Evolutionary conservation across 2,329 filamentous ascomycete genomes (phyloP), one percentile per base, ranked within the genome.

Genomic region (Pleoardoris graminearum): DNA sequence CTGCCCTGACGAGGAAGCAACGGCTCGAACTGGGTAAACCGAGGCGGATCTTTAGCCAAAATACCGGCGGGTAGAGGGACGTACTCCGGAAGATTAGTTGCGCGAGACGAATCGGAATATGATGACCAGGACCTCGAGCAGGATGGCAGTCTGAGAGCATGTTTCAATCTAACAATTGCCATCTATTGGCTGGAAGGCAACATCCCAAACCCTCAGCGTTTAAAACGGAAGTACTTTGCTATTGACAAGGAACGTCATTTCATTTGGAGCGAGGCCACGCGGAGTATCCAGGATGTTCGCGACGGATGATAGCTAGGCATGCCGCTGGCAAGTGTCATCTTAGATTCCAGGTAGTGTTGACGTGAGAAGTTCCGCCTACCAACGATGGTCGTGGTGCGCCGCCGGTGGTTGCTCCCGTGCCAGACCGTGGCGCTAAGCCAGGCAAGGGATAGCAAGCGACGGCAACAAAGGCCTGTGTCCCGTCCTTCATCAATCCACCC

Each of bases 401-500:
- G 44, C 33, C 29, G 33, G 10, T 19, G 44, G 16, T 33, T 14
- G n/a, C n/a, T n/a, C n/a, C 25, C 21, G 33, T 10, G 23, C 17
- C n/a, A n/a, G n/a, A n/a, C 22, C 25, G 16, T n/a, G n/a, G 42
- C 48, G 51, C 58, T 55, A 57, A 52, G 50, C 61, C 56, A 16
- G 6, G 51, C 49, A 29, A 17, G 44, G 63, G 37, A 41, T 63
- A 17, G 12, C 38, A 62, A 58, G 61, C 64, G 64, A 66, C 44
- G 44, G 44, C 44, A 47, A 47, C 44, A 37, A n/a, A 50, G 63
- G 62, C 58, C 59, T 65, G 62, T 55, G 65, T 58, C 62, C 67
- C 63, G 64, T 58, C 61, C 60, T 63, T 63, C 62, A 66, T 65
- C 65, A 69, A 73, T 73, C 52, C 71, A 72, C 54, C 59, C 71